A percentile compares a stretch with the other conserved stretches of the same genome.
Conservation (phyloP, 257 asterid genomes). For the Catharanthus roseus region DNA sequence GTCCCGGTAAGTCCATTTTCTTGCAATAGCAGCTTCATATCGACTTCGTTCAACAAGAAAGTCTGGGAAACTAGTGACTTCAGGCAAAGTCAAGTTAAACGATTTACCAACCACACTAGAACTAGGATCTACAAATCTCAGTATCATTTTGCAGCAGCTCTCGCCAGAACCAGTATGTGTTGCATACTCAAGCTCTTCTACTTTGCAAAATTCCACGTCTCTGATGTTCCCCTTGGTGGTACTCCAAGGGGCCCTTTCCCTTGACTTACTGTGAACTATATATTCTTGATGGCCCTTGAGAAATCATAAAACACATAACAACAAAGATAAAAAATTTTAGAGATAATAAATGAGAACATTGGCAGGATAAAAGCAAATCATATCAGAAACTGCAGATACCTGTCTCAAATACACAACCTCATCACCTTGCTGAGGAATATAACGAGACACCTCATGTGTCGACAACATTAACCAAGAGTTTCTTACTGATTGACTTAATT, state of each 20-base stretch:
- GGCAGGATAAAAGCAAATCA: constrained; percentile 7
- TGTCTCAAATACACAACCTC: constrained; percentile 82
- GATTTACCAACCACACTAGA: constrained; percentile 60
- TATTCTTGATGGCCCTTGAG: constrained; percentile 91
- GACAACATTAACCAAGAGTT: constrained; percentile 81
- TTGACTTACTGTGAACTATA: constrained; percentile 31
- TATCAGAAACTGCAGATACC: constrained; percentile 31
- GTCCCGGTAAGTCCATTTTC: constrained; percentile 82
- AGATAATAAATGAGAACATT: not conserved
- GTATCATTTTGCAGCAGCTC: constrained; percentile 85
- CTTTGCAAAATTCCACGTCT: constrained; percentile 80
- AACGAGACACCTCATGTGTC: constrained; percentile 74
- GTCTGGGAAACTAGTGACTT: constrained; percentile 81
- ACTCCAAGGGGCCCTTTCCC: constrained; percentile 73
- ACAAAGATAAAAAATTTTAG: constrained; percentile 12
- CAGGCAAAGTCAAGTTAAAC: constrained; percentile 76
- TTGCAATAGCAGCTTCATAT: constrained; percentile 65
- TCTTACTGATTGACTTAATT: constrained; percentile 55
- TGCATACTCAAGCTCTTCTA: constrained; percentile 63
- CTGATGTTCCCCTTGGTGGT: constrained; percentile 53
- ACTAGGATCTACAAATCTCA: constrained; percentile 61
- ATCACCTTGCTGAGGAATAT: constrained; percentile 85
- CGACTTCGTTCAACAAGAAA: constrained; percentile 87
- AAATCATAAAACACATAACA: constrained; percentile 11
- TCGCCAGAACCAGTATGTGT: constrained; percentile 90